Evolutionary conservation across 371 early-diverging fungal genomes (phyloP).

Genomic region (Mucor lusitanicus): DNA sequence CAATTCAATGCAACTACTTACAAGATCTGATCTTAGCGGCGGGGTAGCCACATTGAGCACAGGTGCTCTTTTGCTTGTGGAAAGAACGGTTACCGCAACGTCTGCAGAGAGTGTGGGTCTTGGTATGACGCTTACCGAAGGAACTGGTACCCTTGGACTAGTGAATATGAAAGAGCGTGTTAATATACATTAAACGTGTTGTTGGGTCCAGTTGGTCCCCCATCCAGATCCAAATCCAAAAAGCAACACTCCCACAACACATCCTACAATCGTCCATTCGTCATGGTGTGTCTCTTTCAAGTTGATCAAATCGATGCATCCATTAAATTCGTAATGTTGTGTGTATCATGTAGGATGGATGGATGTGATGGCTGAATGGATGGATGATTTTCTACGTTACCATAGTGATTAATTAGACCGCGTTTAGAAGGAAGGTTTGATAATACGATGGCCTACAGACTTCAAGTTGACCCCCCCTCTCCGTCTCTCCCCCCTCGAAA

Average conservation of each 20-base stretch:
- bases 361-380: conserved; percentile 2
- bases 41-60: conserved; percentile 99
- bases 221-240: background rate
- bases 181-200: background rate
- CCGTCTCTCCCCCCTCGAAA: background rate
- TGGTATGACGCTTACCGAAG: conserved; percentile 76
- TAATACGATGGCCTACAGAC: background rate
- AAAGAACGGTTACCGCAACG: conserved; percentile 97
- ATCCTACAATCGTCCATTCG: background rate
- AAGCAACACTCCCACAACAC: too few species aligned
- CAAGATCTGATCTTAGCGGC: conserved; percentile 94
- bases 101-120: conserved; percentile 97
- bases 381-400: conserved; percentile 16
- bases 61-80: conserved; percentile 99
- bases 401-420: conserved; percentile 27
- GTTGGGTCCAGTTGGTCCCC: background rate
- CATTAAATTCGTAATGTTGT: background rate
- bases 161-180: background rate
- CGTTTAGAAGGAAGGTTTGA: conserved; percentile 27
- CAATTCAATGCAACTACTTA: conserved; percentile 53
- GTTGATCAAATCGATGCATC: background rate
- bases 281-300: background rate
- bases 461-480: background rate
- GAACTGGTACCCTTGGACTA: conserved; percentile 28
- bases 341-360: background rate